These are phyloP conservation scores for Cinnamomum micranthum DNA, from an alignment of 164 flowering plant genomes.

Conservation along the genomic window DNA sequence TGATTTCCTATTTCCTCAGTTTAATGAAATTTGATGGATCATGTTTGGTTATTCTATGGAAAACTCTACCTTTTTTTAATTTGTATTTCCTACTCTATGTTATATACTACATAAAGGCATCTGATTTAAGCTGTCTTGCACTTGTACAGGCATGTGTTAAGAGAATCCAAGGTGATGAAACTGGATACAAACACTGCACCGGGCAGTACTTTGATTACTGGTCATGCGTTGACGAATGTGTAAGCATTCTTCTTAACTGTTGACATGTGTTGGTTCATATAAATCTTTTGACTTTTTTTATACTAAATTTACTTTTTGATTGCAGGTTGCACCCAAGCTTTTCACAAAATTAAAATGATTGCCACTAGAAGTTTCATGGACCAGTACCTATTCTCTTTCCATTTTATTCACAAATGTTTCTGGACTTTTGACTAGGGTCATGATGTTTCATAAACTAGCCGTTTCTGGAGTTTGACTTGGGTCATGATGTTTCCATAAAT, in stretches of 20 bases:
- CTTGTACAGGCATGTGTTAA: constrained; percentile 61
- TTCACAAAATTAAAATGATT: constrained; percentile 48
- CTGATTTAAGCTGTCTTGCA: neutral
- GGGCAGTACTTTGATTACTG: constrained; percentile 93
- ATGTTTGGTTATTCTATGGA: no score
- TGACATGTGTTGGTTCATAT: neutral
- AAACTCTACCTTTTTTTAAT: no score
- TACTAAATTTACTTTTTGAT: neutral
- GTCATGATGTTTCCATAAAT: neutral
- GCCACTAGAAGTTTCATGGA: neutral
- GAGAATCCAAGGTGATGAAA: constrained; percentile 73
- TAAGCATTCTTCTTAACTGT: constrained; percentile 34
- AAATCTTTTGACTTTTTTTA: neutral
- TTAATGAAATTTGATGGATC: no score
- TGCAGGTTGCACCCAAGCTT: constrained; percentile 64
- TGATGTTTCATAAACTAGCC: neutral
- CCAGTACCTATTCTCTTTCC: neutral
- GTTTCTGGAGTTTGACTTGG: neutral
- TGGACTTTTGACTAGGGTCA: neutral
- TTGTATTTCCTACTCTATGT: no score
- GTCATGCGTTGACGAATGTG: constrained; percentile 84
- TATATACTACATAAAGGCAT: no score
- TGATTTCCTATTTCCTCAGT: no score
- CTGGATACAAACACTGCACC: constrained; percentile 86
- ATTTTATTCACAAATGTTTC: neutral